These are phyloP conservation scores for Hanseniaspora sp. DNA, from an alignment of 1,139 yeast genomes.

Conservation along the genomic window DNA sequence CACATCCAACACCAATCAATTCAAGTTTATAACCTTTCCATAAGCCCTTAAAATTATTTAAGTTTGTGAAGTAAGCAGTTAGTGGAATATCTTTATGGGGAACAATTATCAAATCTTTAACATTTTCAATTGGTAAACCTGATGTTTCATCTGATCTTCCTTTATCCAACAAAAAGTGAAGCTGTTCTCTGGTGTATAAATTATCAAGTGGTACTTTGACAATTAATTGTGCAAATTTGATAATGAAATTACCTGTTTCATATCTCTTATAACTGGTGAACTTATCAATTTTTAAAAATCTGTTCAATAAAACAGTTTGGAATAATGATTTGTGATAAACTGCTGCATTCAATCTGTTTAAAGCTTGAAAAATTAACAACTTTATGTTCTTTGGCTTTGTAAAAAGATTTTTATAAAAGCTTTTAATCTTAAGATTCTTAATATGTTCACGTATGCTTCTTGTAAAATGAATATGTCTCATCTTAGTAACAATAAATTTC, in stretches of 20 bases:
- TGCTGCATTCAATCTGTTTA: conserved; percentile 53
- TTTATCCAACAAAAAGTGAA: conserved; percentile 41
- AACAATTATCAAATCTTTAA: conserved; percentile 43
- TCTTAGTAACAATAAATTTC: conserved; percentile 52
- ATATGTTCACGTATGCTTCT: conserved; percentile 34
- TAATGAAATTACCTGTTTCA: conserved; percentile 41
- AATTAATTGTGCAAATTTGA: conserved; percentile 56
- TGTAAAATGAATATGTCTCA: conserved; percentile 14
- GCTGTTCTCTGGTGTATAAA: conserved; percentile 70
- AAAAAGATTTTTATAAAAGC: conserved; percentile 26
- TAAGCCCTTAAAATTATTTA: conserved; percentile 39
- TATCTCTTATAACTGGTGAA: conserved; percentile 54
- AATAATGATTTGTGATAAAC: conserved; percentile 53
- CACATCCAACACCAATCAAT: conserved; percentile 62
- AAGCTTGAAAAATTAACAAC: conserved; percentile 16
- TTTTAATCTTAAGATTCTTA: conserved; percentile 23
- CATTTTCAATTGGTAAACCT: conserved; percentile 17
- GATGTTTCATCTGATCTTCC: not conserved
- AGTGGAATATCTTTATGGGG: conserved; percentile 45
- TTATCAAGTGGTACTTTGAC: conserved; percentile 82
- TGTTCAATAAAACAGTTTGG: conserved; percentile 53
- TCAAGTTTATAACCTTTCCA: conserved; percentile 93
- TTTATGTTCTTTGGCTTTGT: conserved; percentile 9
- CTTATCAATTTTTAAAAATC: conserved; percentile 56
- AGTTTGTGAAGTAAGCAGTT: conserved; percentile 36